Conservation (phyloP, 1,284 basidiomycete species). For the Ganoderma lucidum region DNA sequence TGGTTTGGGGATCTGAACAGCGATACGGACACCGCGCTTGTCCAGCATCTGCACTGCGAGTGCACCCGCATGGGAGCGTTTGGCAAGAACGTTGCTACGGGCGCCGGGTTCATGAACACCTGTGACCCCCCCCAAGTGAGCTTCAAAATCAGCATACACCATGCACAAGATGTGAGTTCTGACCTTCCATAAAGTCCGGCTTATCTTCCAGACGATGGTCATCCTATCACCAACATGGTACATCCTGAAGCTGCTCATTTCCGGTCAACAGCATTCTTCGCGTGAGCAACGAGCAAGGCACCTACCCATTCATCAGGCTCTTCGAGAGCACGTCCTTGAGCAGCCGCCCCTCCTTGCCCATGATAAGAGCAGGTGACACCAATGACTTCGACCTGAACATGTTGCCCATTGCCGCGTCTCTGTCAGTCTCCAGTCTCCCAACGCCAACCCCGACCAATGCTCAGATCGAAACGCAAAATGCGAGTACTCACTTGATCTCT, state of each 20-base stretch:
- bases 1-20: conserved; percentile 68
- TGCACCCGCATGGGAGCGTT: conserved; percentile 69
- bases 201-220: conserved; percentile 38
- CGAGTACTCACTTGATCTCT: conserved; percentile 37
- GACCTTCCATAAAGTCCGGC: conserved; percentile 36
- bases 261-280: neutral
- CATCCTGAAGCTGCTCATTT: conserved; percentile 28
- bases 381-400: conserved; percentile 32
- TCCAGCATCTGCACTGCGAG: conserved; percentile 80
- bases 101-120: conserved; percentile 31
- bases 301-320: conserved; percentile 34
- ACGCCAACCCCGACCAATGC: no score
- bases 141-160: neutral
- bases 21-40: conserved; percentile 66
- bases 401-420: neutral
- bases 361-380: conserved; percentile 31
- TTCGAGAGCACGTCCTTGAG: conserved; percentile 36
- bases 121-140: conserved; percentile 13
- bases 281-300: conserved; percentile 3
- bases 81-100: conserved; percentile 34
- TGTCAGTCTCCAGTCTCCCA: no score
- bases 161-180: neutral
- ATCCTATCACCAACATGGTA: conserved; percentile 35
- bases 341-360: conserved; percentile 30
- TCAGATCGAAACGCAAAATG: neutral